Base-by-base conservation (phyloP, 257 asterid genomes). In the Anisodus acutangulus region DNA sequence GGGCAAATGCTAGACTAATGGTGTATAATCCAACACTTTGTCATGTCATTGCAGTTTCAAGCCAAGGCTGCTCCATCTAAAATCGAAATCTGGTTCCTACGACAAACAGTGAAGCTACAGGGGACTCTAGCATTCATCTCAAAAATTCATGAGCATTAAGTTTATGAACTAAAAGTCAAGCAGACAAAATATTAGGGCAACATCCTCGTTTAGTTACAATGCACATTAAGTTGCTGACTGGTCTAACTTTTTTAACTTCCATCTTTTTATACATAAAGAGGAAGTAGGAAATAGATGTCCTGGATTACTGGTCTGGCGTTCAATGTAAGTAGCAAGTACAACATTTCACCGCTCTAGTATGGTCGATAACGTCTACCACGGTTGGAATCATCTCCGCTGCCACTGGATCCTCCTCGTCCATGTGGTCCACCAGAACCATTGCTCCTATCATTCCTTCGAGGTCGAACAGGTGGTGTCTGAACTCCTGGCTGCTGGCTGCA, bases 401-500 rank as follows among this genome's bases (percentile, higher is more conserved):
- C 88, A 84, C 91, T 86, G 43, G 91, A 66, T 63, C 96, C 93
- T 57, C 93, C 96, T 39, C 95, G 89, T 11, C 81, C 92, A 60
- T 87, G 94, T 37, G 89, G 78, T 19, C 95, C 93, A 47, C 91
- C 91, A 37, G 76, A 82, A 26, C 97, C 94, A 83, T 90, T 94
- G 89, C 87, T 87, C 88, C 97, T 81, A 63, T 93, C 98, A 59
- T 92, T 93, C 89, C 97, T 92, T 58, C 97, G 91, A 35, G 98
- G 95, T 62, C 98, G 90, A n/a, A 87, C 92, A 6, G 91, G 90
- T 39, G 95, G 90, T 89, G 93, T 90, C 94, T 92, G 97, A 67
- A 92, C 92, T 37, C 99, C 97, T 15, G 99, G 98, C 90, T 94
- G 98, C 88, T 93, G 99, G 74, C 99, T 96, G 97, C 86, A 87